Base-by-base conservation (phyloP, 2,329 filamentous ascomycete genomes). In the Colletotrichum viniferum region DNA sequence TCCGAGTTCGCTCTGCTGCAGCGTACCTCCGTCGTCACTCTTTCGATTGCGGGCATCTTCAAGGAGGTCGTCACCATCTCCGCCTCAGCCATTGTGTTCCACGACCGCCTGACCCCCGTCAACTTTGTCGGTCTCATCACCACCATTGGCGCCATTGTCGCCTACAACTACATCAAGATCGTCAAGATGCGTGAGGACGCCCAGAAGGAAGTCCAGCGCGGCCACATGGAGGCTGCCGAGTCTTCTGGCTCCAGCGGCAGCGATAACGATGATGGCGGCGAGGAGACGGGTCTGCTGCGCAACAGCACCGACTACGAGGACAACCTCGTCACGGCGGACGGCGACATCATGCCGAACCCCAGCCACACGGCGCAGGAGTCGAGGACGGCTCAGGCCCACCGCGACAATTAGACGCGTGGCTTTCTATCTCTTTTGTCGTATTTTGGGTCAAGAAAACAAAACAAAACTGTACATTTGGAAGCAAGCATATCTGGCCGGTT, bases 21-120 rank as follows among this genome's bases (percentile, higher is more conserved):
- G 87, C 95, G 97, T 63, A 98, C 96, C 1, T 97, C 95, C 2
- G 97, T 99, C 69, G 97, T 99, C 67, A 98, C 97, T 0, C 90
- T 99, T 61, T 97, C 94, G 67, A 98, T 99, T 79, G 98, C 96
- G 77, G 97, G 97, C 76, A 98, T 99, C 77, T 98, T 99, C 89
- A 99, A 99, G 84, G 97, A 99, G 86, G 97, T 98, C 55, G 93
- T 99, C 71, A 99, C 97, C 16, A 98, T 99, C 81, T 93, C 92
- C 55, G 96, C 95, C 1, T 96, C 96, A 0, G 94, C 95, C 10
- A 84, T 97, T 32, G 92, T 98, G 5, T 99, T 98, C 87, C 91
- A 97, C 80, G 97, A 99, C 82, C 91, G 90, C 64, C 90, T 99
- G 61, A 98, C 96, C 0, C 88, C 93, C 0, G 92, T 99, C 87